Percentiles rank a stretch among this genome's conserved stretches.
phyloP scores from a whole-genome alignment of 202 grass and related monocot genomes.

The Hordeum pubiflorum region DNA sequence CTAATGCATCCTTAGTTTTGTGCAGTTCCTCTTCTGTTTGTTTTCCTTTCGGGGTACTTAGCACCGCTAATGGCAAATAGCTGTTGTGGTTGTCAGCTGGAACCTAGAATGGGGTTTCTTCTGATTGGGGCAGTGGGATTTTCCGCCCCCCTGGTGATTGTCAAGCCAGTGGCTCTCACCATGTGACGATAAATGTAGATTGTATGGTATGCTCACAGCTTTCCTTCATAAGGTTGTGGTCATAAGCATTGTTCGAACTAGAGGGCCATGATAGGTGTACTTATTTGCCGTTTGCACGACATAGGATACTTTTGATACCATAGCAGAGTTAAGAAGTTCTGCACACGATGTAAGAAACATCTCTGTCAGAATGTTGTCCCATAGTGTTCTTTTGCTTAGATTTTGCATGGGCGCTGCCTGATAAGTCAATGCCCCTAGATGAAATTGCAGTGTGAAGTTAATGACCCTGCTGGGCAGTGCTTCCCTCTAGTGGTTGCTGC shows the following conservation, averaged over 20 bases:
- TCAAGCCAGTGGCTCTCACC: neutral
- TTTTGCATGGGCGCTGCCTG: slow-evolving; percentile 14
- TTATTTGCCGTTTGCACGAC: slow-evolving; percentile 20
- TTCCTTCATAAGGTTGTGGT: neutral
- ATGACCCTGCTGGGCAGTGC: slow-evolving; percentile 25
- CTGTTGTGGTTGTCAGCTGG: neutral
- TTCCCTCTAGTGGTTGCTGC: slow-evolving; percentile 36
- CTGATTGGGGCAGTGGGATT: neutral
- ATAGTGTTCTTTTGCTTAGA: slow-evolving; percentile 5
- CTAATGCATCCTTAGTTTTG: neutral
- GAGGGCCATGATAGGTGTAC: neutral
- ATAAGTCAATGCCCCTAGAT: slow-evolving; percentile 15
- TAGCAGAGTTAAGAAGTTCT: neutral
- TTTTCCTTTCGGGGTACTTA: neutral
- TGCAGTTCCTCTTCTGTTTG: neutral
- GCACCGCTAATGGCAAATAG: neutral
- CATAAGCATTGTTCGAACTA: neutral
- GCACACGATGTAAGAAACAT: slow-evolving; percentile 22
- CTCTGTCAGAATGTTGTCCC: slow-evolving; percentile 12
- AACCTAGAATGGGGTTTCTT: neutral
- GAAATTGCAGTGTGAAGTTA: slow-evolving; percentile 36
- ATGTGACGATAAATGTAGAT: slow-evolving; percentile 11
- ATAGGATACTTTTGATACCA: slow-evolving; percentile 43
- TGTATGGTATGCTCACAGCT: neutral
- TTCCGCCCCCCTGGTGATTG: neutral